Evolutionary conservation across 768 basidiomycete species (phyloP).

Genomic region (Amanita pseudoporphyria): DNA sequence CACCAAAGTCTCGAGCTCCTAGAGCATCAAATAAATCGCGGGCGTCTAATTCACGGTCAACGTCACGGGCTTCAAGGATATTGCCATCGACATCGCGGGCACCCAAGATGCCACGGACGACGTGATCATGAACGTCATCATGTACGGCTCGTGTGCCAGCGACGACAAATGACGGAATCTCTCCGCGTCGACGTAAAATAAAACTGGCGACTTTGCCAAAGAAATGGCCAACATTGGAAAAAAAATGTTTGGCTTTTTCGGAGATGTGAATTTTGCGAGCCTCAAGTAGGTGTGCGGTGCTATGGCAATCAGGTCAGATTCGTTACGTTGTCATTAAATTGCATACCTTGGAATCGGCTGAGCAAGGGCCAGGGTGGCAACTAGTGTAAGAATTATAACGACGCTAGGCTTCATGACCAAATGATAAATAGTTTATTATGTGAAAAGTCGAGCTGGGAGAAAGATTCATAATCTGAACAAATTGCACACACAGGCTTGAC

Average conservation of each 20-base stretch:
- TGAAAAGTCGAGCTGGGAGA: neutral
- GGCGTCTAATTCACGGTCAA: neutral
- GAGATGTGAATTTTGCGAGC: neutral
- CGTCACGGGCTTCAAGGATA: neutral
- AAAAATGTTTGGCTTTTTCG: neutral
- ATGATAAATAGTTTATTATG: neutral
- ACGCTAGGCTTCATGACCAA: neutral
- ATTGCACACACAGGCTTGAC: neutral
- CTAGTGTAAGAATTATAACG: neutral
- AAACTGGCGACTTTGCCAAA: neutral
- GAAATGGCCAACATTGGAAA: neutral
- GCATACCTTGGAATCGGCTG: neutral
- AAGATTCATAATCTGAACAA: neutral
- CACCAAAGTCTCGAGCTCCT: neutral
- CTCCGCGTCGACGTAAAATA: neutral
- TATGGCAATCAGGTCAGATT: neutral
- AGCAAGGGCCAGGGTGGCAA: neutral
- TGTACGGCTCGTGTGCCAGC: neutral
- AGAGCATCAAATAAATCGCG: neutral
- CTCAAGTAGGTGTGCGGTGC: too few relatives aligned
- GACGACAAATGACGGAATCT: neutral
- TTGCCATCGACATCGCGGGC: neutral
- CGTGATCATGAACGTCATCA: neutral
- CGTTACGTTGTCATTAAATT: neutral
- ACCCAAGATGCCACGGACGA: neutral